These are phyloP conservation scores for Dipteronia sinensis DNA, from an alignment of 345 rosid species.

Conservation along the genomic window DNA sequence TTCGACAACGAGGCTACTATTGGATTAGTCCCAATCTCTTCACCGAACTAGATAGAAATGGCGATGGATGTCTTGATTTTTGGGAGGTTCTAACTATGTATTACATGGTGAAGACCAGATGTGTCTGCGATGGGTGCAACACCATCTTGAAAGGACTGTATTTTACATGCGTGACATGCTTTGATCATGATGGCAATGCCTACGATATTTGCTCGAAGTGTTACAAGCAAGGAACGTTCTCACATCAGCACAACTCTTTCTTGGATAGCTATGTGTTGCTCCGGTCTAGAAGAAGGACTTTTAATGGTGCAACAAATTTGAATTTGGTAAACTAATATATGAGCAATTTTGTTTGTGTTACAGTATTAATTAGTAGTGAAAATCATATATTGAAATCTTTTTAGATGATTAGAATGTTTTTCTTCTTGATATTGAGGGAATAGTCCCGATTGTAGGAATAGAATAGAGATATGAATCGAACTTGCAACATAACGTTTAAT, in stretches of 20 bases:
- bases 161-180: neutral
- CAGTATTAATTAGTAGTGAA: no score
- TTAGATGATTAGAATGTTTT: no score
- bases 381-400: no score
- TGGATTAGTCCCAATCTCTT: neutral
- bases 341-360: no score
- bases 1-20: neutral
- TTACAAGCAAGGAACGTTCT: neutral
- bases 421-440: no score
- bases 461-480: no score
- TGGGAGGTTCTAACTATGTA: constrained; percentile 11
- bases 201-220: neutral
- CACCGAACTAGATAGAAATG: neutral
- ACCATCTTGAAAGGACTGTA: neutral
- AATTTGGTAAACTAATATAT: neutral
- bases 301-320: neutral
- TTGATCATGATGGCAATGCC: neutral
- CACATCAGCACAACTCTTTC: neutral
- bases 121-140: neutral
- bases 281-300: neutral
- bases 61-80: constrained; percentile 6
- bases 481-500: no score
- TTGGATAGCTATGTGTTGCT: constrained; percentile 1
- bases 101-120: neutral
- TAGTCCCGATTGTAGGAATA: no score